phyloP scores from a whole-genome alignment of 352 stramenopile genomes.

The Aphanomyces invadans region DNA sequence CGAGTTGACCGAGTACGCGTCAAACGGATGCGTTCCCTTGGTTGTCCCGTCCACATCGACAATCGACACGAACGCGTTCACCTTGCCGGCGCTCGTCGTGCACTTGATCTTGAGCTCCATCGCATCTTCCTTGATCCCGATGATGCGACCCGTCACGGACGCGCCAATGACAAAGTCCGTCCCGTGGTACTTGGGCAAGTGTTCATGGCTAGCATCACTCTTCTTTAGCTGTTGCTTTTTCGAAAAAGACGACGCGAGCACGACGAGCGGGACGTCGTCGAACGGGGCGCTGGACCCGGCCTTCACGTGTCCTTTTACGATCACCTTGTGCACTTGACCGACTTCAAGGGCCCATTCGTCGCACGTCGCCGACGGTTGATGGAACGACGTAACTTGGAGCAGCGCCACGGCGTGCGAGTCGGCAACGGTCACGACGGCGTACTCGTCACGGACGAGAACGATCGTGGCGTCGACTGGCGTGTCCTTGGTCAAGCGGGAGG shows the following conservation, averaged over 20 bases:
- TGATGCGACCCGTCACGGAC: conserved; percentile 58
- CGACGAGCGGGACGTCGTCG: conserved; percentile 56
- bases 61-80: conserved; percentile 67
- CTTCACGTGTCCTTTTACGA: conserved; percentile 35
- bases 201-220: conserved; percentile 31
- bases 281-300: conserved; percentile 71
- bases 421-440: conserved; percentile 43
- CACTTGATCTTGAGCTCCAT: conserved; percentile 82
- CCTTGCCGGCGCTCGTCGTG: conserved; percentile 64
- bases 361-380: conserved; percentile 55
- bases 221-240: conserved; percentile 31
- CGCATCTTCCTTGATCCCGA: conserved; percentile 65
- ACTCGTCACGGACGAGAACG: conserved; percentile 51
- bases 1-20: conserved; percentile 68
- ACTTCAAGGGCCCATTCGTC: conserved; percentile 48
- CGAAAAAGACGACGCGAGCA: conserved; percentile 32
- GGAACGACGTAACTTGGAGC: conserved; percentile 69
- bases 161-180: conserved; percentile 57
- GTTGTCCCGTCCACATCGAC: conserved; percentile 62
- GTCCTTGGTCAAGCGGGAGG: conserved; percentile 37
- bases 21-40: conserved; percentile 61
- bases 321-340: conserved; percentile 34
- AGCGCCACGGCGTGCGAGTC: conserved; percentile 55
- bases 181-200: conserved; percentile 63
- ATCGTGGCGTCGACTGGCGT: conserved; percentile 39